phyloP scores from a whole-genome alignment of 2,329 filamentous ascomycete species.

The Pestalotiopsis sp. region DNA sequence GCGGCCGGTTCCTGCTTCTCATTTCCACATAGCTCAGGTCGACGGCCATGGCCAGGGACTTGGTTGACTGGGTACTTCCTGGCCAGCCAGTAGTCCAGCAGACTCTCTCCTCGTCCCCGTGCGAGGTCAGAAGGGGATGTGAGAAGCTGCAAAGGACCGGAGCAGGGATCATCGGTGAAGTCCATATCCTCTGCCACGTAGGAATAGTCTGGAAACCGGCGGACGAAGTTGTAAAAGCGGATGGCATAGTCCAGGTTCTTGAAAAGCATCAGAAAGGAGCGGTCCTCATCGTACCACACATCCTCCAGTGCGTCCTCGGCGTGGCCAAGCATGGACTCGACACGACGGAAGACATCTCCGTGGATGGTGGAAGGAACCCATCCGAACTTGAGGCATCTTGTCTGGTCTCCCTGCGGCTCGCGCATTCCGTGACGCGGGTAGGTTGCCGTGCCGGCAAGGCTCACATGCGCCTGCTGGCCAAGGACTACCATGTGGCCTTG shows the following conservation, averaged over 20 bases:
- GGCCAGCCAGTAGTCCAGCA: neutral
- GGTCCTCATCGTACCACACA: neutral
- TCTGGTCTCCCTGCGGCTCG: neutral
- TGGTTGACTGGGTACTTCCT: neutral
- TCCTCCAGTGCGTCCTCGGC: slow-evolving; percentile 12
- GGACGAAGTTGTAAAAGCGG: slow-evolving; percentile 5
- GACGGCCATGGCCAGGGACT: neutral
- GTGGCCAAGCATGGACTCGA: slow-evolving; percentile 4
- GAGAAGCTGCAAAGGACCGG: neutral
- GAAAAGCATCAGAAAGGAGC: slow-evolving; percentile 1
- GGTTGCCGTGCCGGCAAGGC: slow-evolving; percentile 1
- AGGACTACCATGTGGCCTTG: neutral
- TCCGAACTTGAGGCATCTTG: slow-evolving; percentile 11
- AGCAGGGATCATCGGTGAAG: slow-evolving; percentile 14
- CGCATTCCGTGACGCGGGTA: slow-evolving; percentile 3
- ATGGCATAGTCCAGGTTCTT: slow-evolving; percentile 14
- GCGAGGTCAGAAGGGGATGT: neutral
- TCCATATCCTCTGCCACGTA: neutral
- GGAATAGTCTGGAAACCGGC: neutral
- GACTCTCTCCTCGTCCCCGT: neutral
- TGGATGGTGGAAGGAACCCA: neutral
- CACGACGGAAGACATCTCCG: neutral
- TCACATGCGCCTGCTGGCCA: neutral
- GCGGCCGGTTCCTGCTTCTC: neutral
- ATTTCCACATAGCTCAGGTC: neutral